Conservation (phyloP, 2,329 filamentous ascomycete genomes). For the Sporothrix brunneoviolacea region DNA sequence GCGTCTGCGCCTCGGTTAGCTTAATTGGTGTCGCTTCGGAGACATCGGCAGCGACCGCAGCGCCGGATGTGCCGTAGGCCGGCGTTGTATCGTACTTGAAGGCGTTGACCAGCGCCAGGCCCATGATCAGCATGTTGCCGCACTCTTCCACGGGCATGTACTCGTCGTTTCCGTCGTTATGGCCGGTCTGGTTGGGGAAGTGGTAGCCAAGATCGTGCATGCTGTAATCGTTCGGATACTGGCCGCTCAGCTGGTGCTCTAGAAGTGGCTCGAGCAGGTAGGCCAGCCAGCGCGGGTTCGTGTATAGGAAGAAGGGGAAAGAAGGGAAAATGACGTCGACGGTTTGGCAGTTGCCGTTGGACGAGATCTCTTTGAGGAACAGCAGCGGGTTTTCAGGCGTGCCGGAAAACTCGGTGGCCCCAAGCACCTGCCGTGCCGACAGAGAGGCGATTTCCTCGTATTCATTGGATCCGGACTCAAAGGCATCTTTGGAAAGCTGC, state of each 20-base stretch:
- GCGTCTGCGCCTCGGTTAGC: constrained; percentile 10
- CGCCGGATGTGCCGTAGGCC: constrained; percentile 34
- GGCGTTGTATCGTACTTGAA: constrained; percentile 53
- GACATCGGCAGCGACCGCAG: constrained; percentile 17
- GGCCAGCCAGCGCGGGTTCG: constrained; percentile 70
- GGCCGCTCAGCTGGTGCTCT: constrained; percentile 71
- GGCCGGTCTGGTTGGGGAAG: constrained; percentile 67
- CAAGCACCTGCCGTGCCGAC: constrained; percentile 71
- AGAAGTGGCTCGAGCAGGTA: constrained; percentile 72
- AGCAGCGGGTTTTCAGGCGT: constrained; percentile 64
- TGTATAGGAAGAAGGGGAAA: constrained; percentile 79
- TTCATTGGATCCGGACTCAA: constrained; percentile 64
- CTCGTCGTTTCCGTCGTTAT: constrained; percentile 59
- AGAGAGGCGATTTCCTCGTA: constrained; percentile 74
- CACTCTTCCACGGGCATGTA: constrained; percentile 71
- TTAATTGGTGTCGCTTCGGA: constrained; percentile 8
- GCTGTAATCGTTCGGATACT: constrained; percentile 73
- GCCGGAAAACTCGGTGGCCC: constrained; percentile 66
- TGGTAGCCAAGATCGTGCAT: constrained; percentile 68
- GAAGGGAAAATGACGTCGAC: constrained; percentile 81
- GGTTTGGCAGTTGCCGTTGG: constrained; percentile 75
- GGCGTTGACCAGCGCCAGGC: constrained; percentile 58
- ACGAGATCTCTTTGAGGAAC: constrained; percentile 80
- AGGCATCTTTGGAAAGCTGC: constrained; percentile 64
- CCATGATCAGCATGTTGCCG: constrained; percentile 69